Evolutionary conservation across 768 basidiomycete genomes (phyloP), one percentile per base, ranked within the genome.

Genomic region (Suillus subalutaceus): DNA sequence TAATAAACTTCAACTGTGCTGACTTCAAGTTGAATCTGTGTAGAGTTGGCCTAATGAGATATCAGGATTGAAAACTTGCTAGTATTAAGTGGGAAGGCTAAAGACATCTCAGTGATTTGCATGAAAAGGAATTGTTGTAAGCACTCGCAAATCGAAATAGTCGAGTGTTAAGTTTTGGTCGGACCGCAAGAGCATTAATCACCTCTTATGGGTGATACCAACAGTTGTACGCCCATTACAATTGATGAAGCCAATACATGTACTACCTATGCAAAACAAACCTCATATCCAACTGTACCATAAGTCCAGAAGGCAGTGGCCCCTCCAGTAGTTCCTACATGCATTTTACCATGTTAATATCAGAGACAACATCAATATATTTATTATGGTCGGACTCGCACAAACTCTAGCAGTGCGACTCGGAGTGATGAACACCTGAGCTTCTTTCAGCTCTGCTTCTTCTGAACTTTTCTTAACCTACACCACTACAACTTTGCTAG

Each of bases 381-480:
- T 50, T 50, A 26, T 50, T 50, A 50, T 50, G 48, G 48, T 50
- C 13, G 13, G 48, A 50, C 48, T 50, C 23, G 1, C 48, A n/a
- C n/a, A n/a, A n/a, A n/a, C n/a, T n/a, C n/a, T n/a, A n/a, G n/a
- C n/a, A n/a, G n/a, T n/a, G n/a, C n/a, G n/a, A n/a, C n/a, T n/a
- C n/a, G n/a, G n/a, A n/a, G n/a, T n/a, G n/a, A n/a, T 50, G 48
- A 48, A 23, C 48, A 2, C 48, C 48, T 48, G 48, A 48, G 48
- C 48, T 48, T 48, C 48, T 48, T 48, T 48, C 4, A 48, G 48
- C 48, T 50, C 48, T 50, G 48, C 48, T 50, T 50, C 48, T 50
- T 50, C 26, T 50, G 13, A 50, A 50, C 48, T 50, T 50, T 50
- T 50, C 50, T 50, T 23, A 50, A 50, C 50, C 50, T 50, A 13